Evolutionary conservation across 495 filamentous ascomycete genomes (phyloP).

Genomic region (Aspergillus bertholletiae): DNA sequence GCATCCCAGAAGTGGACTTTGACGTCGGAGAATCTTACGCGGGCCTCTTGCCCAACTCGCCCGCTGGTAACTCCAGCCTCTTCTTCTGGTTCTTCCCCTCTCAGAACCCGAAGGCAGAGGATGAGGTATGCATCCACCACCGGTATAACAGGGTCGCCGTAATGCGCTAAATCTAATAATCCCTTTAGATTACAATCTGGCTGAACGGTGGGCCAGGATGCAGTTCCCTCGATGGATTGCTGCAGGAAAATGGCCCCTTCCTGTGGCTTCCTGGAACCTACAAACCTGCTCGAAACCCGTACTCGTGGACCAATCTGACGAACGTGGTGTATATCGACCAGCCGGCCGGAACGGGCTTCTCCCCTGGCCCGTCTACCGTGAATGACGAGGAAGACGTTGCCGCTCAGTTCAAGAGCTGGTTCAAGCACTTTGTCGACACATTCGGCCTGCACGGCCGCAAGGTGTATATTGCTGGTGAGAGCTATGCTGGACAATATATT

Average conservation of each 20-base stretch:
- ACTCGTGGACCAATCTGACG: constrained; percentile 69
- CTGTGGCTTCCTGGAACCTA: constrained; percentile 68
- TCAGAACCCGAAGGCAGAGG: constrained; percentile 46
- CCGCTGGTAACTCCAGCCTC: constrained; percentile 47
- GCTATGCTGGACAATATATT: constrained; percentile 73
- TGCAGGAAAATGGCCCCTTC: constrained; percentile 77
- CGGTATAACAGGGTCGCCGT: not conserved
- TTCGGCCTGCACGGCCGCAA: constrained; percentile 61
- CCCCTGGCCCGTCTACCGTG: constrained; percentile 57
- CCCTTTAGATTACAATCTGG: constrained; percentile 61
- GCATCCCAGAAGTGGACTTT: constrained; percentile 70
- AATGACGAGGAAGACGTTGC: constrained; percentile 63
- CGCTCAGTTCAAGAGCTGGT: constrained; percentile 66
- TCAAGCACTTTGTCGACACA: constrained; percentile 64
- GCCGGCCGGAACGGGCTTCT: constrained; percentile 74
- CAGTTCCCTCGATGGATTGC: constrained; percentile 62
- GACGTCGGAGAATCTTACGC: constrained; percentile 77
- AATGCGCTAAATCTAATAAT: no score
- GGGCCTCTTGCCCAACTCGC: constrained; percentile 65
- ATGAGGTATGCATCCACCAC: constrained; percentile 55
- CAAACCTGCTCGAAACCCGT: constrained; percentile 61
- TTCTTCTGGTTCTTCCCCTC: constrained; percentile 83
- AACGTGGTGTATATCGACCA: constrained; percentile 77
- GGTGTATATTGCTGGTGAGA: constrained; percentile 68
- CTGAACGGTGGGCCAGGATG: constrained; percentile 70